Base-by-base conservation (phyloP, 1,139 yeast species). In the Groenewaldozyma sp. region DNA sequence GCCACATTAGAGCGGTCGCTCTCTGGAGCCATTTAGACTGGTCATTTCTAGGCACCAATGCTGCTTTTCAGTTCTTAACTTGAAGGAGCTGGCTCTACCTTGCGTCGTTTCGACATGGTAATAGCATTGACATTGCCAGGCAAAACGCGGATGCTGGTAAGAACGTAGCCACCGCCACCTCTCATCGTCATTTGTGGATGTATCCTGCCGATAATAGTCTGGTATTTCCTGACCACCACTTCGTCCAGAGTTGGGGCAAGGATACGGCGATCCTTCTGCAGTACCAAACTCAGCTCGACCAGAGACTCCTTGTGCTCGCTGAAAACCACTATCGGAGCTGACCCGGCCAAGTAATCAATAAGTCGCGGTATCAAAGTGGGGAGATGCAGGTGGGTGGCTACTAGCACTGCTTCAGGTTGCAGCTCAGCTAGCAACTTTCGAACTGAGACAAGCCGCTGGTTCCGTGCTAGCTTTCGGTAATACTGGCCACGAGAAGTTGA, bases 111-210 rank as follows among this genome's bases (percentile, higher is more conserved):
- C n/a, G 27, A 22, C 29, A 18, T 20, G 14, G 36, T 14, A 14
- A 24, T 13, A n/a, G 71, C 72, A 34, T 65, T 65, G 14, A 65
- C 69, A 28, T 73, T 79, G 34, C 73, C 69, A 0, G 96, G 96
- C 39, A 78, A 65, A 0, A 91, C 97, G 39, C 82, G 69, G 11
- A 84, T 75, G 4, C 93, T 94, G 69, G 79, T 74, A 49, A 88
- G 65, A 1, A 91, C 60, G 57, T 78, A 91, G 0, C 99, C 99
- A 38, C 97, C 97, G 42, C 81, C 91, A 2, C 95, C 88, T 55
- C 86, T 73, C 72, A 82, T 79, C 0, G 96, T 83, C 99, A 91
- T 93, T 45, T 79, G 62, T 0, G 99, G 99, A 59, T 93, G 98
- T 58, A 91, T 68, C 57, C 94, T 77, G 5, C 98, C 98, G 10